Base-by-base conservation (phyloP, 495 filamentous ascomycete species). In the Barbatosphaeria neglecta region DNA sequence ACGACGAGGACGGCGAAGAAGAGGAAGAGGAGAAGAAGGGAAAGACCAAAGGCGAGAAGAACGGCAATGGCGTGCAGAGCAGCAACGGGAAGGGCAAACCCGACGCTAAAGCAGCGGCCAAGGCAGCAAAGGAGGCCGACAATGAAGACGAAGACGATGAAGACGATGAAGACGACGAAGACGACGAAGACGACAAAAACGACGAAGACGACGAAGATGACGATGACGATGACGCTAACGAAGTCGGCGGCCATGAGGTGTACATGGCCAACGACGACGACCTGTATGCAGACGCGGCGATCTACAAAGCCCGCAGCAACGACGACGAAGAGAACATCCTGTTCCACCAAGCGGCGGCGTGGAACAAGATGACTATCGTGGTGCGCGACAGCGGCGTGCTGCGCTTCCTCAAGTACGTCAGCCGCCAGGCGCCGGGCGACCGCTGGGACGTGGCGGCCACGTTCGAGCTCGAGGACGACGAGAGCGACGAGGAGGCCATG, bases 361-460 rank as follows among this genome's bases (percentile, higher is more conserved):
- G 90, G 90, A 96, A 96, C 63, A 82, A 80, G 37, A 72, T 97
- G 62, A 84, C 78, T 53, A 76, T 99, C 39, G 93, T 97, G 13
- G 67, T 99, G 39, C 77, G 93, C 40, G 92, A 99, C 59, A 77
- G 75, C 43, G 89, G 86, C 7, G 82, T 84, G 7, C 73, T 98
- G 56, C 78, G 83, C 65, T 97, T 97, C 60, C 88, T 96, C 57
- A 99, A 97, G 73, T 99, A 95, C 62, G 85, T 97, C 31, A 90
- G 84, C 68, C 70, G 68, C 15, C 74, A 66, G 25, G 90, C 92
- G 4, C 77, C 76, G 57, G 90, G 92, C 15, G 93, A 96, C 65
- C 74, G 92, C 31, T 99, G 90, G 90, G 92, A 99, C 70, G 66
- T 96, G 23, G 76, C 74, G 31, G 93, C 81, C 2, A 81, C 67